Base-by-base conservation (phyloP, 495 filamentous ascomycete species). In the Penicillium ucsense region DNA sequence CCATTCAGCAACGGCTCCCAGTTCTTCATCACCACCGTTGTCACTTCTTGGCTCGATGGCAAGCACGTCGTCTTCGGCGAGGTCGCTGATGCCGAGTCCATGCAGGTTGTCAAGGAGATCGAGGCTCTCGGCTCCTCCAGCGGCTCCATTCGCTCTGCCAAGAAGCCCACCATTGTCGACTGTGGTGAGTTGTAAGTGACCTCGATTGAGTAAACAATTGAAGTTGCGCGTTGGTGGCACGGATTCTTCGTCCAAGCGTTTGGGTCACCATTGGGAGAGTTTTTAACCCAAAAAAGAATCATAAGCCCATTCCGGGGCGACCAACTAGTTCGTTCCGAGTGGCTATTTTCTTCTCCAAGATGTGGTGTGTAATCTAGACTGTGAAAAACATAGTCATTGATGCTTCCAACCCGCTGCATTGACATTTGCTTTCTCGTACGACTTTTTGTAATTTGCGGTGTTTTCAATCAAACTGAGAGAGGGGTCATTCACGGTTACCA, bases 41-140 rank as follows among this genome's bases (percentile, higher is more conserved):
- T 79, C 29, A 99, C 92, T 37, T 83, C 84, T 31, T 94, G 96
- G 75, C 81, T 99, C 45, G 88, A 97, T 63, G 82, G 83, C 56
- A 97, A 97, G 76, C 92, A 99, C 72, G 92, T 99, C 47, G 92
- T 99, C 48, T 99, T 97, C 68, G 92, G 92, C 52, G 85, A 97
- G 68, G 91, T 99, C 38, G 76, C 77, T 43, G 83, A 88, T 48
- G 60, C 70, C 0, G 63, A 69, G n/a, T 86, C 83, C 53, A 64
- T 80, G 70, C 50, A 63, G 0, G 59, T 89, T 47, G 85, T 92
- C 62, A 76, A 76, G 68, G 76, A 81, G 53, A 74, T 94, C 45
- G 87, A 94, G 80, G 74, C 77, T 48, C 76, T 79, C 35, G 86
- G 85, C 63, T 77, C 69, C 55, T 57, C 66, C 61, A 73, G 66